These are phyloP conservation scores for Rhodotorula kratochvilovae DNA, from an alignment of 768 basidiomycete genomes.

Conservation along the genomic window DNA sequence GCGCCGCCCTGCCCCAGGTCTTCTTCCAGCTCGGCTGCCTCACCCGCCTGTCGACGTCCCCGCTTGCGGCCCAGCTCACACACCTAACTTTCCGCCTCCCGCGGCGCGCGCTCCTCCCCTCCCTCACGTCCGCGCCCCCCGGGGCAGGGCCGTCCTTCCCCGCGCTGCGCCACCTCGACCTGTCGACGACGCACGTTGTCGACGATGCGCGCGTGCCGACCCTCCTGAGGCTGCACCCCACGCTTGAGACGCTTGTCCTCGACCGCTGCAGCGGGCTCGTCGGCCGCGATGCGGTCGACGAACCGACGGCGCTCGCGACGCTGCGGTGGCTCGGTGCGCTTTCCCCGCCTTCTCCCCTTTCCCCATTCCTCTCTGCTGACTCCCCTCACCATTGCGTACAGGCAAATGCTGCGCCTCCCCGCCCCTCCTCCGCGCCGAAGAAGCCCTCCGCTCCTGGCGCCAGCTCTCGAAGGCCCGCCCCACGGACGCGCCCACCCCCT, in stretches of 20 bases:
- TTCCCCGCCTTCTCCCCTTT: not conserved
- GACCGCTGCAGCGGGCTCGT: conserved; percentile 61
- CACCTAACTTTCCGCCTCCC: conserved; percentile 70
- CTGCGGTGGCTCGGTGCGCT: conserved; percentile 28
- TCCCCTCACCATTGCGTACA: not conserved
- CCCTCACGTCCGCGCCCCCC: conserved; percentile 47
- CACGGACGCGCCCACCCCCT: conserved; percentile 12
- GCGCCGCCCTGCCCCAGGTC: conserved; percentile 6
- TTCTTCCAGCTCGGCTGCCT: conserved; percentile 53
- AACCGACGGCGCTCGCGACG: conserved; percentile 21
- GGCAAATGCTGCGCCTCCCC: conserved; percentile 9
- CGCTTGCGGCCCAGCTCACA: conserved; percentile 52
- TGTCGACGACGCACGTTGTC: conserved; percentile 61
- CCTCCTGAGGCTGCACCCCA: conserved; percentile 55
- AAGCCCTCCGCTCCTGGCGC: conserved; percentile 25
- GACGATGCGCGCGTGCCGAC: conserved; percentile 56
- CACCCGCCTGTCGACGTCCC: conserved; percentile 53
- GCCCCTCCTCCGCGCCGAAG: conserved; percentile 23
- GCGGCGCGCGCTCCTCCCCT: conserved; percentile 56
- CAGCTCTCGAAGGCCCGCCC: conserved; percentile 25
- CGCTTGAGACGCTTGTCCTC: conserved; percentile 63
- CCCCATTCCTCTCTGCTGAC: too few relatives aligned
- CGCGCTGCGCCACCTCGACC: conserved; percentile 61
- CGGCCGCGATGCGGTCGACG: conserved; percentile 50
- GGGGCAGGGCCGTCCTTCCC: conserved; percentile 50